phyloP scores from a whole-genome alignment of 2,329 filamentous ascomycete genomes.

The Fusarium scirpi region DNA sequence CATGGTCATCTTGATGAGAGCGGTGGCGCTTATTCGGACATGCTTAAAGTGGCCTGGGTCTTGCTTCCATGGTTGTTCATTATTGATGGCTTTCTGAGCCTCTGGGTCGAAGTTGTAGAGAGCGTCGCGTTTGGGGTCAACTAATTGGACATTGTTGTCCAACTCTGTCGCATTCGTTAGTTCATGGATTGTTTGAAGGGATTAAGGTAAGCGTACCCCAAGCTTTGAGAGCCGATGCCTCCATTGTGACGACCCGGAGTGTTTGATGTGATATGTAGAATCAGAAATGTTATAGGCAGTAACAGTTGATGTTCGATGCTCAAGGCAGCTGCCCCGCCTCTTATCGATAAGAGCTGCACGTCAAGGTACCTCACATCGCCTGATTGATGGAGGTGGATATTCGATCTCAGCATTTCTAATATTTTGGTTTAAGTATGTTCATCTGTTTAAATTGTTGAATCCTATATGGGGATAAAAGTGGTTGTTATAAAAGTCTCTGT shows the following conservation, averaged over 20 bases:
- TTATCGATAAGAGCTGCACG: slow-evolving; percentile 47
- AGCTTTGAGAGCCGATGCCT: slow-evolving; percentile 49
- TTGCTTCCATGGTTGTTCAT: slow-evolving; percentile 77
- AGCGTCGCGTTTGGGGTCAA: slow-evolving; percentile 88
- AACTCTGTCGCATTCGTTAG: slow-evolving; percentile 70
- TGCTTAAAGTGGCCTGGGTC: slow-evolving; percentile 92
- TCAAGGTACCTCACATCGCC: neutral
- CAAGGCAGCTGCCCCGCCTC: slow-evolving; percentile 45
- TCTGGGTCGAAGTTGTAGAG: slow-evolving; percentile 85
- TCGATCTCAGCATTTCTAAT: neutral
- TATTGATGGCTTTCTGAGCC: slow-evolving; percentile 74
- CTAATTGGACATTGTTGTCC: slow-evolving; percentile 84
- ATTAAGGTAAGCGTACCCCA: slow-evolving; percentile 40
- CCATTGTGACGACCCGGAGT: slow-evolving; percentile 42
- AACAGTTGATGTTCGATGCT: slow-evolving; percentile 32
- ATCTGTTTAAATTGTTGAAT: neutral
- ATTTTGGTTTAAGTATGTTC: neutral
- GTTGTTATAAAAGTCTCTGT: neutral
- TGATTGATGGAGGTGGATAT: neutral
- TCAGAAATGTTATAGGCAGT: slow-evolving; percentile 21
- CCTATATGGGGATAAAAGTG: neutral
- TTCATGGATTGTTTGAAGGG: neutral
- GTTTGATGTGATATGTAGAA: slow-evolving; percentile 23
- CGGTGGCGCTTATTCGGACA: slow-evolving; percentile 92
- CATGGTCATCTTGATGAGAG: slow-evolving; percentile 99